Base-by-base conservation (phyloP, 257 asterid genomes). In the Paulownia fortunei region DNA sequence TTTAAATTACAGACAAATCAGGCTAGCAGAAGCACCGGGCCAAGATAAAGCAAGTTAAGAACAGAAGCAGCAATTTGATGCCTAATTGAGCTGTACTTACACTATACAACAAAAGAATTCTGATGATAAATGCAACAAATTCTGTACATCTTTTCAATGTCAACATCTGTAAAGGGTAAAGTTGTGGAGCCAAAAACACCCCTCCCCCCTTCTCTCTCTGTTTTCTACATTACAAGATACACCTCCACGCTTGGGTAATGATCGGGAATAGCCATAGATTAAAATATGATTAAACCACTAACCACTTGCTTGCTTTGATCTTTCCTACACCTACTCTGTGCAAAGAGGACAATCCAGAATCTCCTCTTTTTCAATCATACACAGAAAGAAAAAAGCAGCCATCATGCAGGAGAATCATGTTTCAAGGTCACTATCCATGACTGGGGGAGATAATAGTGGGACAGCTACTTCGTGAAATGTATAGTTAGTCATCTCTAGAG, bases 181-280 rank as follows among this genome's bases (percentile, higher is more conserved):
- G 3, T 12, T 51, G 3, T 51, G 21, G 23, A 51, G 58, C 58
- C 58, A 5, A 7, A 51, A 51, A 51, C 58, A 51, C 58, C 58
- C 8, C 32, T 15, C 23, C 49, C 69, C 18, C 59, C 34, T 73
- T 55, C 61, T 30, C 72, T 61, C 59, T 13, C 11, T 64, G 1
- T 65, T 49, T 21, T 65, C 52, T n/a, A 59, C 1, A 59, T 62
- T 77, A 70, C 69, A 82, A 79, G 79, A 54, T 82, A 89, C 89
- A 88, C 85, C 86, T 85, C 88, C n/a, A n/a, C 91, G 93, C 96
- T 90, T 90, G 96, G 93, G 88, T 90, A 88, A 83, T 85, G 93
- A 88, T 90, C 93, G 96, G 92, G 92, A 90, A 85, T 55, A 80
- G 79, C 87, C 76, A 64, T 74, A 21, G 79, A 77, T 67, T 30